A percentile compares a stretch with the other conserved stretches of the same genome.
Evolutionary conservation across 176 grass and related monocot genomes (phyloP).

Genomic region (Cenchrus fungigraminus): DNA sequence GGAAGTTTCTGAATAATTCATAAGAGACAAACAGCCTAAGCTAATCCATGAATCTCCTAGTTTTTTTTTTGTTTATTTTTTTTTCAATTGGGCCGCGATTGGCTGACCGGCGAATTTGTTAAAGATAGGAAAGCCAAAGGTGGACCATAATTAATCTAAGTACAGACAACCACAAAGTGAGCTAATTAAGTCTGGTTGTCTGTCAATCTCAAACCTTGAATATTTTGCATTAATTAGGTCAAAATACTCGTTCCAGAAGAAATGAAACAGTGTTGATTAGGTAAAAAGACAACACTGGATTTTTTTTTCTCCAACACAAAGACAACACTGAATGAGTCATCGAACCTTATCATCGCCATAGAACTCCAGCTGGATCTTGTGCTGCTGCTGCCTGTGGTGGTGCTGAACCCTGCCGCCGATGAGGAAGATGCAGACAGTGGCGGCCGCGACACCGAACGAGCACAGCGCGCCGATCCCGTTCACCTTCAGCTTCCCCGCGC

Average conservation of each 20-base stretch:
- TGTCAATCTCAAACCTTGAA: neutral
- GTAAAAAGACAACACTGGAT: neutral
- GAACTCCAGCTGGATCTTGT: conserved; percentile 86
- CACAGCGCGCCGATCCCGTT: conserved; percentile 78
- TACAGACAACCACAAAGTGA: neutral
- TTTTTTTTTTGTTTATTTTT: neutral
- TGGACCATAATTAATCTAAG: neutral
- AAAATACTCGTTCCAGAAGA: neutral
- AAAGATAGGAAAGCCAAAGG: neutral
- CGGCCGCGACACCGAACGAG: conserved; percentile 72
- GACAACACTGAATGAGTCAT: neutral
- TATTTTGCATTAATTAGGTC: neutral
- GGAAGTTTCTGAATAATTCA: neutral
- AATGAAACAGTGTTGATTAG: neutral
- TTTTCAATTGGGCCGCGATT: neutral
- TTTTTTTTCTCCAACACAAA: neutral
- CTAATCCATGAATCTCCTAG: neutral
- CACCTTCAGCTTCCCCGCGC: conserved; percentile 63
- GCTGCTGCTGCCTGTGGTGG: conserved; percentile 49
- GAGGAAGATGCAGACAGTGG: conserved; percentile 72
- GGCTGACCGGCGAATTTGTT: neutral
- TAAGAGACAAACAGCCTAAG: neutral
- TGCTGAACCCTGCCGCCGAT: conserved; percentile 54
- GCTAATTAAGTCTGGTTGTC: neutral
- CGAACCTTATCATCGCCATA: conserved; percentile 69